Base-by-base conservation (phyloP, 1,284 basidiomycete species). In the Austropuccinia psidii region DNA sequence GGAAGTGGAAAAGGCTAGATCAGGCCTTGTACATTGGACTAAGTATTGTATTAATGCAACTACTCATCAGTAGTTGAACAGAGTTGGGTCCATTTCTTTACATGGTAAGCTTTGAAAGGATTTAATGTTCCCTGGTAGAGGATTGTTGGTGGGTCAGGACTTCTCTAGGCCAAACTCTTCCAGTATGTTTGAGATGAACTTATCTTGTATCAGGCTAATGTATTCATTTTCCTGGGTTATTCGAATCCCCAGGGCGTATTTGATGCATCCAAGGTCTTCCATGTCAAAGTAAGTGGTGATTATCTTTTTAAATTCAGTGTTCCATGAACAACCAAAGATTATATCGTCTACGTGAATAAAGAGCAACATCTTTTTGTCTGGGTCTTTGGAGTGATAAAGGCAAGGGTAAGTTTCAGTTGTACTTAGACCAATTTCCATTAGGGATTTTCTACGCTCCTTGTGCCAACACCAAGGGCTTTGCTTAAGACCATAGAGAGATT, bases 401-500 rank as follows among this genome's bases (percentile, higher is more conserved):
- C 27, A 58, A 3, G 55, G 55, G 21, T 58, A 31, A 3, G 31
- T 15, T 9, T 33, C 8, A 35, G 55, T 58, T 9, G 21, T 8
- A 3, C 21, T 21, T 7, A 58, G 33, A 13, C 33, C 33, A 37
- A 58, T 58, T 58, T 9, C 4, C 19, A 17, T 5, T 7, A 66
- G 35, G 19, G 24, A 19, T n/a, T 17, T 7, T 4, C 19, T 66
- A 7, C 49, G 24, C 4, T 43, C 64, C 19, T 65, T 29, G 19
- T 47, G 43, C 61, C 62, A 65, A 13, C 29, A 33, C n/a, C 45
- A 15, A 33, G 64, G 47, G 19, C 45, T 39, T 21, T 67, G 64
- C 21, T 67, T 67, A 1, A 67, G 33, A 11, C 64, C 64, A 21
- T 67, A 67, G 3, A 54, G 31, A 4, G 64, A 52, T 67, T 50